These are phyloP conservation scores for Vigna unguiculata DNA, from an alignment of 306 rosid species.

Conservation along the genomic window DNA sequence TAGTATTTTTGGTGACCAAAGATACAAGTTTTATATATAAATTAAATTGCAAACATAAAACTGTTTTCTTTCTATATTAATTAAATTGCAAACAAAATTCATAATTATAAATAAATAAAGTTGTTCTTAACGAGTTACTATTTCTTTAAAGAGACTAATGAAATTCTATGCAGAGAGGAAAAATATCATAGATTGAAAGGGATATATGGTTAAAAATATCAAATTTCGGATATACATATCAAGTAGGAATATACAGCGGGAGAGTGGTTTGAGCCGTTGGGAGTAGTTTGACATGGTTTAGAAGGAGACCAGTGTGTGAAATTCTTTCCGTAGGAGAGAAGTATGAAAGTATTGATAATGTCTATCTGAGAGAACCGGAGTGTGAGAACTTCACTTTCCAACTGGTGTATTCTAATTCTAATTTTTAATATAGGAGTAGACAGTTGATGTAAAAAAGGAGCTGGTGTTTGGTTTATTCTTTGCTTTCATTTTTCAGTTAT, in stretches of 20 bases:
- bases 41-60: too few species aligned
- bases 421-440: neutral
- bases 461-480: neutral
- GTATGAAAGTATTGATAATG: neutral
- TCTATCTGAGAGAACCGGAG: neutral
- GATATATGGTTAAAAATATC: neutral
- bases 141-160: neutral
- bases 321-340: neutral
- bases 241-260: neutral
- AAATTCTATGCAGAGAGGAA: neutral
- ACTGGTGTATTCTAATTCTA: neutral
- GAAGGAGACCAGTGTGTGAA: neutral
- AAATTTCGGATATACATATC: neutral
- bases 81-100: too few species aligned
- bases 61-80: too few species aligned
- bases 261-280: too few species aligned
- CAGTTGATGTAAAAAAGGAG: neutral
- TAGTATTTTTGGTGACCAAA: neutral
- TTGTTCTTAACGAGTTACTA: neutral
- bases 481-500: neutral
- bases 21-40: neutral
- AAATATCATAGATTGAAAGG: neutral
- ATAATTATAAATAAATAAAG: too few species aligned
- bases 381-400: neutral
- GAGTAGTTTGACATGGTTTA: neutral